These are phyloP conservation scores for Thelonectria olida DNA, from an alignment of 2,329 filamentous ascomycete species.

Conservation along the genomic window DNA sequence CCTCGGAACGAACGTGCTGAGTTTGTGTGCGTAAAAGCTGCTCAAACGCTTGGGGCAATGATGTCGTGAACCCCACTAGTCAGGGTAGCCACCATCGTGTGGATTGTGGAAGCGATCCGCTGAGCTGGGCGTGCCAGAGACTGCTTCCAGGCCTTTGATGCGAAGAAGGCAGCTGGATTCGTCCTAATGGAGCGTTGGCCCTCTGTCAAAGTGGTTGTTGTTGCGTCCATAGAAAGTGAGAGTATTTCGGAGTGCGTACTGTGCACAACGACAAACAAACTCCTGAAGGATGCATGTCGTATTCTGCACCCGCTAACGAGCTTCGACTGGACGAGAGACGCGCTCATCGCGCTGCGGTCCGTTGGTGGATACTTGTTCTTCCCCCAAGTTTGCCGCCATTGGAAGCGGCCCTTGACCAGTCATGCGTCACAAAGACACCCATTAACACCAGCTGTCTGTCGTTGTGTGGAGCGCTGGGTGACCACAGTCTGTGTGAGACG, in stretches of 20 bases:
- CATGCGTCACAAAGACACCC: conserved; percentile 25
- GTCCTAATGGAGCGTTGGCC: not conserved
- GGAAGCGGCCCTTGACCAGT: conserved; percentile 24
- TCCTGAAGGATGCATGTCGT: conserved; percentile 34
- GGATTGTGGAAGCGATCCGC: conserved; percentile 31
- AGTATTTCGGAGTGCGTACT: not conserved
- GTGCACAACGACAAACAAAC: not conserved
- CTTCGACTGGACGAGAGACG: conserved; percentile 33
- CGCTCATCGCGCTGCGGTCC: conserved; percentile 35
- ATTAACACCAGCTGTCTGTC: not conserved
- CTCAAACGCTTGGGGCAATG: conserved; percentile 34
- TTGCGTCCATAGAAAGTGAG: too few species aligned
- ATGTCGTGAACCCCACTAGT: conserved; percentile 31
- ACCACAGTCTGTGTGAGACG: conserved; percentile 15
- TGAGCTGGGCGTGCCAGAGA: conserved; percentile 30
- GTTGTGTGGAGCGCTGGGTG: conserved; percentile 24
- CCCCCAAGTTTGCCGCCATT: conserved; percentile 29
- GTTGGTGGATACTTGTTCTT: conserved; percentile 28
- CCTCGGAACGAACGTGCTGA: conserved; percentile 32
- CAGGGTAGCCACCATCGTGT: conserved; percentile 28
- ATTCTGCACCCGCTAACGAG: conserved; percentile 29
- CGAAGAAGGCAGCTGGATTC: conserved; percentile 22
- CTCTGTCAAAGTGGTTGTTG: not conserved
- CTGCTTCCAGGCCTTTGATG: conserved; percentile 14
- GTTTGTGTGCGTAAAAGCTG: conserved; percentile 19